Percentiles rank a stretch among this genome's conserved stretches.
Evolutionary conservation across 208 protist species (phyloP).

Genomic region (Leishmania braziliensis): DNA sequence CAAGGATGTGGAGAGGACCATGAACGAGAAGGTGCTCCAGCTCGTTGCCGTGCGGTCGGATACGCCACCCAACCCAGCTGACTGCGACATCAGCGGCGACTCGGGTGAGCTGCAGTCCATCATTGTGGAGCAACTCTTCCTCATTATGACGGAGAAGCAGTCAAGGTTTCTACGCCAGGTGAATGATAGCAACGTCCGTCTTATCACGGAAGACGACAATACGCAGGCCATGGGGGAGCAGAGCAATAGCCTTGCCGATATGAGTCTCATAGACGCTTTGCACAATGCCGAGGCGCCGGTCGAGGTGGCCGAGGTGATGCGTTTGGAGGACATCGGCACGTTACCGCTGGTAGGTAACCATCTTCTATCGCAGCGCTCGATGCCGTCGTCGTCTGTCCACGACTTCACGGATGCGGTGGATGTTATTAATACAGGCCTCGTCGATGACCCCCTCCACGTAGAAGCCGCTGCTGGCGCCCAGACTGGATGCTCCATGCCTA

Average conservation of each 20-base stretch:
- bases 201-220: constrained; percentile 60
- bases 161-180: constrained; percentile 76
- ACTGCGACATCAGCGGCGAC: constrained; percentile 80
- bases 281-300: constrained; percentile 18
- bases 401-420: background rate
- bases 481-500: constrained; percentile 7
- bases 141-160: constrained; percentile 68
- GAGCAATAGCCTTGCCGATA: constrained; percentile 17
- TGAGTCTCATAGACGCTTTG: constrained; percentile 18
- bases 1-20: constrained; percentile 71
- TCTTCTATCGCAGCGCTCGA: background rate
- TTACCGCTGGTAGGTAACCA: background rate
- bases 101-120: constrained; percentile 74
- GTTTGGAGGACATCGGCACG: constrained; percentile 25
- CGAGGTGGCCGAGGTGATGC: constrained; percentile 20
- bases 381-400: constrained; percentile 14
- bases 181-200: constrained; percentile 80
- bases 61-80: constrained; percentile 54
- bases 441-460: background rate
- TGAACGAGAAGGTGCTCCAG: constrained; percentile 57
- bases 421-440: background rate
- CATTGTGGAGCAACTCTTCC: constrained; percentile 85
- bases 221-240: background rate
- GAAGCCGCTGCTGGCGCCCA: background rate
- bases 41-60: constrained; percentile 59